phyloP scores from a whole-genome alignment of 169 alveolate species.

The Nephromyces sp. region DNA sequence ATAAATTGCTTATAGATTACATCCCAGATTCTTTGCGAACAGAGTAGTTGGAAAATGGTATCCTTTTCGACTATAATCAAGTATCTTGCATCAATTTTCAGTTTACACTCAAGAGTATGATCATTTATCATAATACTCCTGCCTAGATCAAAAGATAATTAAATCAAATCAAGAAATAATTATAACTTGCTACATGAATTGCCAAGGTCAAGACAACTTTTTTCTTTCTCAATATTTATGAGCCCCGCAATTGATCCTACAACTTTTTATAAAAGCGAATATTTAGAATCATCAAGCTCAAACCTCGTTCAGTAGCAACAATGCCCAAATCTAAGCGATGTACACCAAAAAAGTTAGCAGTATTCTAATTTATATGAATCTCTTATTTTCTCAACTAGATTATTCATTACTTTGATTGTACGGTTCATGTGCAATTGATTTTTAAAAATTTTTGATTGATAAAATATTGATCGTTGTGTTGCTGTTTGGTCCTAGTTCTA shows the following conservation, averaged over 20 bases:
- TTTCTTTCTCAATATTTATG: neutral
- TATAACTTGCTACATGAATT: neutral
- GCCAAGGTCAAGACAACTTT: neutral
- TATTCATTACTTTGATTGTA: neutral
- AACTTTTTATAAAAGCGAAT: neutral
- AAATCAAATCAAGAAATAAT: neutral
- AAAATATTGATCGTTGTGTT: conserved; percentile 20
- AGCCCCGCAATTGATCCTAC: conserved; percentile 26
- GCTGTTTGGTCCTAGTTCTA: conserved; percentile 5
- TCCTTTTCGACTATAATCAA: conserved; percentile 24
- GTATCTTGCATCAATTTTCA: conserved; percentile 10
- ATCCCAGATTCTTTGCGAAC: conserved; percentile 14
- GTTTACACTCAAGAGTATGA: no score
- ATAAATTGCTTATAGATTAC: no score
- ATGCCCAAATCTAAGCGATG: conserved; percentile 12
- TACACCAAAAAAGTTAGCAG: neutral
- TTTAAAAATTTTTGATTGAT: conserved; percentile 5
- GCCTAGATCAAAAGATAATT: conserved; percentile 13
- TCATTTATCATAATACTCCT: conserved; percentile 1
- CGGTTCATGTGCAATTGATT: conserved; percentile 18
- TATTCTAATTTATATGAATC: neutral
- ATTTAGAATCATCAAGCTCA: neutral
- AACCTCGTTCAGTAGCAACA: conserved; percentile 28
- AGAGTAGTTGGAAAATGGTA: conserved; percentile 14
- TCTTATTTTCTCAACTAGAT: neutral